A percentile compares a stretch with the other conserved stretches of the same genome.
Conservation (phyloP, 1,284 basidiomycete genomes). For the Apiotrichum gracile region DNA sequence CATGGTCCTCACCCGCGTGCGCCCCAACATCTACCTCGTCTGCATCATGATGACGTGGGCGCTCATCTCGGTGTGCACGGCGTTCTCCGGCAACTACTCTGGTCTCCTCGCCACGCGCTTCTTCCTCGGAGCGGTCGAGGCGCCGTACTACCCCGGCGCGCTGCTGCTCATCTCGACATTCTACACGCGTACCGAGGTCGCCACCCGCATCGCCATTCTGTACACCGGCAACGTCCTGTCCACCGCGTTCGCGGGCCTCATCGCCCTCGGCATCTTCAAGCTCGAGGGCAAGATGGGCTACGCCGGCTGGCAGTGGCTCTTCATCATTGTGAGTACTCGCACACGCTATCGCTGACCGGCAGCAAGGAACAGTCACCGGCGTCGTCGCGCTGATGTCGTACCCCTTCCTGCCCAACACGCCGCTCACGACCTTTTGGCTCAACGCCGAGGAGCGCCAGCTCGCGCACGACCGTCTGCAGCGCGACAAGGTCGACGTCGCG, state of each 20-base stretch:
- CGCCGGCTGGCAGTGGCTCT: slow-evolving; percentile 25
- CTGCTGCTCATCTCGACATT: slow-evolving; percentile 40
- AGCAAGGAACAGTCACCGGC: slow-evolving; percentile 34
- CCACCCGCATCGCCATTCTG: slow-evolving; percentile 35
- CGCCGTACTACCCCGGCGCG: slow-evolving; percentile 36
- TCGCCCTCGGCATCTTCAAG: slow-evolving; percentile 18
- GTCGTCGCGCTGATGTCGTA: slow-evolving; percentile 27
- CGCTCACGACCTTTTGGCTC: slow-evolving; percentile 43
- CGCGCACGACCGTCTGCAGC: slow-evolving; percentile 8
- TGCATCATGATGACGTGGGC: slow-evolving; percentile 30
- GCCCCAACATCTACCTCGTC: slow-evolving; percentile 34
- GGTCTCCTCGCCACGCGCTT: slow-evolving; percentile 35
- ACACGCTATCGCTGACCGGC: background rate
- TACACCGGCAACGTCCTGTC: slow-evolving; percentile 30
- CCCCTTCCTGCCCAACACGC: slow-evolving; percentile 42
- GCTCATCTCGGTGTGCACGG: slow-evolving; percentile 19
- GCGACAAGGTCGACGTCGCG: slow-evolving; percentile 27
- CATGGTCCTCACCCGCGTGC: slow-evolving; percentile 32
- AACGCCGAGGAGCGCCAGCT: slow-evolving; percentile 38
- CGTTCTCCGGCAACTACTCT: slow-evolving; percentile 25
- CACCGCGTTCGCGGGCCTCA: slow-evolving; percentile 20
- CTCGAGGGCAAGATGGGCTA: slow-evolving; percentile 14
- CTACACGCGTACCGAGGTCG: slow-evolving; percentile 43
- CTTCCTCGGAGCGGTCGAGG: slow-evolving; percentile 38
- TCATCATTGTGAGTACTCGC: slow-evolving; percentile 14